Evolutionary conservation across 139 green algal genomes (phyloP).

Genomic region (Coelastrella sp.): DNA sequence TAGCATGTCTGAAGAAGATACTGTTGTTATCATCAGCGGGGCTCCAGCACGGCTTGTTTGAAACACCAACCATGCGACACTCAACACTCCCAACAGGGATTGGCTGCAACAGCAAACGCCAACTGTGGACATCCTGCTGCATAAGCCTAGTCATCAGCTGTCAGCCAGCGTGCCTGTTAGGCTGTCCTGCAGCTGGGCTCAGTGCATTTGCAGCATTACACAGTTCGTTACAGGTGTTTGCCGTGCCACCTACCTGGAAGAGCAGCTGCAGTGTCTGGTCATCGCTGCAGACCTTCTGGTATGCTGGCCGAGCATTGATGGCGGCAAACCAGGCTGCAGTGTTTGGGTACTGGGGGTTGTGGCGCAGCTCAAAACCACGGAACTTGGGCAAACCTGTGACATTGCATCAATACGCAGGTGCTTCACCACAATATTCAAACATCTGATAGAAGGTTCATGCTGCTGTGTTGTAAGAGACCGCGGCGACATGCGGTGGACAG

Average conservation of each 20-base stretch:
- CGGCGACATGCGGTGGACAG: neutral
- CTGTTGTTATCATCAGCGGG: no score
- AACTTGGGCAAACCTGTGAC: constrained; percentile 49
- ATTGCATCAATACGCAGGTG: neutral
- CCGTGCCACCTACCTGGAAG: neutral
- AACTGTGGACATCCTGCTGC: no score
- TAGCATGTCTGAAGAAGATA: no score
- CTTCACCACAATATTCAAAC: neutral
- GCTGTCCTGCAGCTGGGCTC: neutral
- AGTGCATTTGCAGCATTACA: neutral
- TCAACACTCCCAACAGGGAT: no score
- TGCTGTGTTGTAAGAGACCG: no score
- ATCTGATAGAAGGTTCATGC: no score
- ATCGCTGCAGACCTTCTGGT: constrained; percentile 41
- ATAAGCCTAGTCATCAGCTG: no score
- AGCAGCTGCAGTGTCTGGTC: constrained; percentile 53
- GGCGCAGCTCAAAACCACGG: constrained; percentile 45
- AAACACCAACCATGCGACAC: no score
- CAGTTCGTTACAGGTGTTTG: neutral
- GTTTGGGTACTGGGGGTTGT: constrained; percentile 32
- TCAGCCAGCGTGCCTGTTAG: no score
- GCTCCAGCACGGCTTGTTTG: no score
- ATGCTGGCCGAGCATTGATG: constrained; percentile 26
- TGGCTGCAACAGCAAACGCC: no score
- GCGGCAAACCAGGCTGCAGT: constrained; percentile 43